Percentiles rank a stretch among this genome's conserved stretches.
phyloP scores from a whole-genome alignment of 192 early-diverging fungal species.

The Mortierella hygrophila region DNA sequence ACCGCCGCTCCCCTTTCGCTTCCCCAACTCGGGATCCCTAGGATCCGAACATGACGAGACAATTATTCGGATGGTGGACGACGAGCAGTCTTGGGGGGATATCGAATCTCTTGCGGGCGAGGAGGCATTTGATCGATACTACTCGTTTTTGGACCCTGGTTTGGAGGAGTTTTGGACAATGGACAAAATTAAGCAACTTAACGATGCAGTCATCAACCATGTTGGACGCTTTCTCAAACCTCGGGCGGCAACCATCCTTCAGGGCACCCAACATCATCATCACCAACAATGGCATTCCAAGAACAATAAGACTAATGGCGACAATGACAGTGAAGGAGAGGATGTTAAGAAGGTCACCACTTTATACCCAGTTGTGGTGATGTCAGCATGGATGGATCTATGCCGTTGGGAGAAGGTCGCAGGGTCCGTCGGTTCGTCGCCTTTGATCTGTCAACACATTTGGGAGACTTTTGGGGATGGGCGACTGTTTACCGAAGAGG shows the following conservation, averaged over 20 bases:
- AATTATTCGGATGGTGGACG: slow-evolving; percentile 23
- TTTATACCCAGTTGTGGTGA: neutral
- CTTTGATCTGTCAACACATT: slow-evolving; percentile 1
- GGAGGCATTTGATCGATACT: slow-evolving; percentile 39
- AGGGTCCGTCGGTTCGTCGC: neutral
- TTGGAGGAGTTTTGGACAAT: slow-evolving; percentile 6
- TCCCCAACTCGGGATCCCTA: neutral
- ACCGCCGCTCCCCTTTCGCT: slow-evolving; percentile 14
- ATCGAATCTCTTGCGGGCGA: slow-evolving; percentile 10
- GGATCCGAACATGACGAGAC: slow-evolving; percentile 25
- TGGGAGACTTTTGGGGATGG: slow-evolving; percentile 31
- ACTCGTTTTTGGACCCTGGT: slow-evolving; percentile 21
- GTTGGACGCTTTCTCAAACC: neutral
- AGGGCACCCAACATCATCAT: neutral
- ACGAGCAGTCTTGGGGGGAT: slow-evolving; percentile 19
- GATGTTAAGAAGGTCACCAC: neutral
- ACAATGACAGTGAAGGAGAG: neutral
- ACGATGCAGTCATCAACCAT: neutral
- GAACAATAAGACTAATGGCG: neutral
- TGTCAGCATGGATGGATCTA: neutral
- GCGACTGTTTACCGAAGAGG: neutral
- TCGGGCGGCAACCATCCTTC: neutral
- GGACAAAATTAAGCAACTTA: slow-evolving; percentile 1
- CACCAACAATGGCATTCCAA: neutral
- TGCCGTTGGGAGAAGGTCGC: neutral